A percentile compares a stretch with the other conserved stretches of the same genome.
phyloP scores from a whole-genome alignment of 345 rosid species.

The Camelina neglecta region DNA sequence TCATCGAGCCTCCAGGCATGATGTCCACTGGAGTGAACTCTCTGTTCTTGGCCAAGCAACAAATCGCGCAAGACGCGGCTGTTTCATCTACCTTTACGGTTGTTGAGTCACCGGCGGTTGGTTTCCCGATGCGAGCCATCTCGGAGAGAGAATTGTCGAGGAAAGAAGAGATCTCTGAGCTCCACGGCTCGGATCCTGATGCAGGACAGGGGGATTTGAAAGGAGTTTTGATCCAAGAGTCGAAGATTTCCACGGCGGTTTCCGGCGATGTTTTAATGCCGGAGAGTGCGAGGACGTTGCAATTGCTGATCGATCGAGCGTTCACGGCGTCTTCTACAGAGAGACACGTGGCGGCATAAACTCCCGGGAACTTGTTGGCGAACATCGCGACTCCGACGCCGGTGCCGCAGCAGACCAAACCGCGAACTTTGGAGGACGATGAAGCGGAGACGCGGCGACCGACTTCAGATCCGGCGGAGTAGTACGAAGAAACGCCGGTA shows the following conservation, averaged over 20 bases:
- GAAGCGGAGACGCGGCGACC: conserved; percentile 79
- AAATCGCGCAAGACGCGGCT: conserved; percentile 52
- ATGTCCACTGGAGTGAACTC: conserved; percentile 64
- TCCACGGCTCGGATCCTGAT: conserved; percentile 62
- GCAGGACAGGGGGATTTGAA: conserved; percentile 90
- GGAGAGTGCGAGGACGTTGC: conserved; percentile 83
- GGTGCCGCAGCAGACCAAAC: conserved; percentile 80
- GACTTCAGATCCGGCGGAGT: conserved; percentile 79
- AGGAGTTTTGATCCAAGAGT: conserved; percentile 70
- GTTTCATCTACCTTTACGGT: not conserved
- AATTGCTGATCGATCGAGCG: conserved; percentile 78
- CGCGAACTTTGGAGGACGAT: conserved; percentile 50
- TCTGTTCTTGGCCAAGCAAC: conserved; percentile 67
- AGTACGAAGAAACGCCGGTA: conserved; percentile 77
- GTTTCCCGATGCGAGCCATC: conserved; percentile 58
- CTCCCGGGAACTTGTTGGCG: conserved; percentile 92
- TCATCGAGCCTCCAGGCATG: conserved; percentile 90
- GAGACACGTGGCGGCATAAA: conserved; percentile 79
- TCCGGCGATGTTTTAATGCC: conserved; percentile 61
- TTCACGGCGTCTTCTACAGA: conserved; percentile 67
- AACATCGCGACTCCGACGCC: conserved; percentile 82
- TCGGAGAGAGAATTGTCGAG: conserved; percentile 59
- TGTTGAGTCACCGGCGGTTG: conserved; percentile 2
- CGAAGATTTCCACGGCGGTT: conserved; percentile 65
- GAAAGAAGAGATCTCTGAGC: conserved; percentile 56